phyloP scores from a whole-genome alignment of 2,329 filamentous ascomycete genomes.

The Phaeosphaeriaceae sp. region DNA sequence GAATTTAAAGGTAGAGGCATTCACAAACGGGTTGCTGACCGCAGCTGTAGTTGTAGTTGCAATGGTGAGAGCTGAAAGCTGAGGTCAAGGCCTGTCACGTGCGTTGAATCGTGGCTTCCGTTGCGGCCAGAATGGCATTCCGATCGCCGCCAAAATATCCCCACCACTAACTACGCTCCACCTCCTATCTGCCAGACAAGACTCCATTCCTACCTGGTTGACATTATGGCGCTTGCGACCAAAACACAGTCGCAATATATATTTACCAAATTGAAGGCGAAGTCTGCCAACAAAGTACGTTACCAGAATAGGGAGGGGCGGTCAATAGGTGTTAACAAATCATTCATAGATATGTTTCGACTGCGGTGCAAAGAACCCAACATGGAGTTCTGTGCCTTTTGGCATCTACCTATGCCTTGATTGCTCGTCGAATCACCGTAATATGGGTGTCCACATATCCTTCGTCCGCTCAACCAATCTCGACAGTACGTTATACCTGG shows the following conservation, averaged over 20 bases:
- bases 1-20: no score
- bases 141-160: conserved; percentile 35
- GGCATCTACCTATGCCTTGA: conserved; percentile 98
- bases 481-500: conserved; percentile 74
- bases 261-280: conserved; percentile 95
- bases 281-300: conserved; percentile 89
- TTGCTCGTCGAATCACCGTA: conserved; percentile 95
- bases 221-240: conserved; percentile 69
- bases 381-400: conserved; percentile 96
- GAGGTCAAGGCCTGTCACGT: conserved; percentile 14
- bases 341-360: conserved; percentile 87
- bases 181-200: conserved; percentile 30
- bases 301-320: conserved; percentile 16
- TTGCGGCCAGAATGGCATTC: conserved; percentile 31
- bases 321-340: conserved; percentile 29
- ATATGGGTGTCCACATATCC: conserved; percentile 97
- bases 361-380: conserved; percentile 96
- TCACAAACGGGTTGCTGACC: no score
- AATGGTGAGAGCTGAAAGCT: not conserved
- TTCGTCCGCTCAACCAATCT: conserved; percentile 98
- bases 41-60: no score
- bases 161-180: conserved; percentile 28
- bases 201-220: conserved; percentile 23
- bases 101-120: not conserved
- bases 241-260: conserved; percentile 97